Percentiles rank a stretch among this genome's conserved stretches.
Evolutionary conservation across 2,329 filamentous ascomycete genomes (phyloP).

Genomic region (Phoma sp.): DNA sequence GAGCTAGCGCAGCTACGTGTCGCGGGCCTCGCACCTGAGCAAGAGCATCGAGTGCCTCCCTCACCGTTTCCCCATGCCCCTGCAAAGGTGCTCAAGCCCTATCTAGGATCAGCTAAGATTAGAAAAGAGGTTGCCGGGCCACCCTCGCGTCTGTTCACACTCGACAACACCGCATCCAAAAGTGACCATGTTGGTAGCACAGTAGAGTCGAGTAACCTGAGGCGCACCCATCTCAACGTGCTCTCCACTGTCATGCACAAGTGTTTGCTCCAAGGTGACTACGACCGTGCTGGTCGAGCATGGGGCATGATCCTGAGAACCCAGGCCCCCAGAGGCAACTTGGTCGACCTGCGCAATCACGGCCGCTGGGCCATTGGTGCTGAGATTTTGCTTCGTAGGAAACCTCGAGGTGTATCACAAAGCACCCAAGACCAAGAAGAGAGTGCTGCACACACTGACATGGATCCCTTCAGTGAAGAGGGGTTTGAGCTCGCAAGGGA

Average conservation of each 20-base stretch:
- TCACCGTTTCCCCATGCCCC: constrained; percentile 55
- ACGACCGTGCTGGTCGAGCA: constrained; percentile 73
- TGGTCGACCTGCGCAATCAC: constrained; percentile 72
- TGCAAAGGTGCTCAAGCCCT: constrained; percentile 23
- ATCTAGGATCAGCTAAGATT: constrained; percentile 30
- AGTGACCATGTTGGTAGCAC: constrained; percentile 3
- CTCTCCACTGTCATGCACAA: constrained; percentile 74
- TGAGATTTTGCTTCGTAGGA: constrained; percentile 75
- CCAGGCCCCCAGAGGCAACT: constrained; percentile 58
- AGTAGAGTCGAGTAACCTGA: constrained; percentile 39
- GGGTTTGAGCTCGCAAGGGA: constrained; percentile 65
- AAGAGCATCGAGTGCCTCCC: constrained; percentile 47
- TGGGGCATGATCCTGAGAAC: constrained; percentile 76
- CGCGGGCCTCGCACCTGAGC: constrained; percentile 50
- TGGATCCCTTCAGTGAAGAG: constrained; percentile 38
- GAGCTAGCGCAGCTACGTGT: constrained; percentile 45
- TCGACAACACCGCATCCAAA: constrained; percentile 19
- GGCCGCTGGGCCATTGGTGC: constrained; percentile 83
- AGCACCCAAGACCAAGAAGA: neutral
- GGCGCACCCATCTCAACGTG: constrained; percentile 66
- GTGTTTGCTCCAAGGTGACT: constrained; percentile 73
- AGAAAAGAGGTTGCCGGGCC: constrained; percentile 51
- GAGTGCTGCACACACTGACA: constrained; percentile 2
- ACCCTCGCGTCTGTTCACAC: constrained; percentile 51
- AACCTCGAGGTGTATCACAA: constrained; percentile 6